These are phyloP conservation scores for Xanthoceras sorbifolium DNA, from an alignment of 345 rosid genomes.

Conservation along the genomic window DNA sequence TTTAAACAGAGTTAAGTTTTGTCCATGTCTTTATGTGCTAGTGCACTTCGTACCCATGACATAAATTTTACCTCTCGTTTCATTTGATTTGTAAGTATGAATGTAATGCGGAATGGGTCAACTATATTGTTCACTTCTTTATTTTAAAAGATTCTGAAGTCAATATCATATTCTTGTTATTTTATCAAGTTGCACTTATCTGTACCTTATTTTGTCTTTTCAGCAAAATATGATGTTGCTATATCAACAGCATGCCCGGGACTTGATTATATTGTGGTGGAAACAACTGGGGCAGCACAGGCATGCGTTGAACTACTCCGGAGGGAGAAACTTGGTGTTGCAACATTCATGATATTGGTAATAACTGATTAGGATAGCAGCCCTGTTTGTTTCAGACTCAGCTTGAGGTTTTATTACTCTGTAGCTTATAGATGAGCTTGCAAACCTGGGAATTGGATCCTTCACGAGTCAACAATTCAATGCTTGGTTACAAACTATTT, in stretches of 20 bases:
- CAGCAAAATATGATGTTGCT: conserved; percentile 97
- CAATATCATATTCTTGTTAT: background rate
- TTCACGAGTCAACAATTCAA: background rate
- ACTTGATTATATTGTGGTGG: conserved; percentile 93
- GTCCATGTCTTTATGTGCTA: background rate
- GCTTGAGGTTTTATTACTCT: background rate
- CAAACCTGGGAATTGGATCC: background rate
- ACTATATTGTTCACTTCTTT: background rate
- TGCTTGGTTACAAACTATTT: background rate
- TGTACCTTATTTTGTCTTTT: conserved; percentile 28
- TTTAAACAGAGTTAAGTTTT: background rate
- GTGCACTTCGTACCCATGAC: background rate
- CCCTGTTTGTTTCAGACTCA: background rate
- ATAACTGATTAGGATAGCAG: background rate
- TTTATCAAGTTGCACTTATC: background rate
- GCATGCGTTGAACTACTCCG: conserved; percentile 93
- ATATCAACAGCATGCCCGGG: conserved; percentile 95
- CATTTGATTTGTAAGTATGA: background rate
- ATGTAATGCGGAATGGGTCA: background rate
- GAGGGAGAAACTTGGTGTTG: conserved; percentile 85
- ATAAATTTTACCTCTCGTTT: background rate
- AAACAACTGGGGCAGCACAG: conserved; percentile 90
- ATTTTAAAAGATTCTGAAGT: background rate
- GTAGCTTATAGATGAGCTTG: background rate
- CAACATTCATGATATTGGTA: conserved; percentile 99